Evolutionary conservation across 768 basidiomycete species (phyloP).

Genomic region (Cystobasidium ongulense): DNA sequence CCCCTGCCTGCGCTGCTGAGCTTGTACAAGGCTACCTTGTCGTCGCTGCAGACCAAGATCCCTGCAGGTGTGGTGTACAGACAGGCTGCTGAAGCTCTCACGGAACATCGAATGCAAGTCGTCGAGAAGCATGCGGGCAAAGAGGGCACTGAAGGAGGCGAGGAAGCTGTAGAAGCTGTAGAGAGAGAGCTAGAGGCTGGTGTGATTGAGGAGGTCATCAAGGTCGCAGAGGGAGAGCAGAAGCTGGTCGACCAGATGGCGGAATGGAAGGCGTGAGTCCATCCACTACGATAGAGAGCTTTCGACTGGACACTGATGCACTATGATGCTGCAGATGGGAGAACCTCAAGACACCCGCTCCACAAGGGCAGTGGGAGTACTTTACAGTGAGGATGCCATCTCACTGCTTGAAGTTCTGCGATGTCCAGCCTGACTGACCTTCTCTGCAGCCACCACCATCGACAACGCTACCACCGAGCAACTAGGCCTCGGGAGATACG

Average conservation of each 20-base stretch:
- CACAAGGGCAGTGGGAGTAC: slow-evolving; percentile 80
- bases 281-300: not conserved
- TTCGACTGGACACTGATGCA: slow-evolving; percentile 11
- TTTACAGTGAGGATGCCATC: slow-evolving; percentile 42
- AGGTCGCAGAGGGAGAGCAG: slow-evolving; percentile 74
- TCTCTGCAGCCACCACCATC: slow-evolving; percentile 3
- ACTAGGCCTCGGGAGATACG: too few species aligned
- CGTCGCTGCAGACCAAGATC: slow-evolving; percentile 59
- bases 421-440: not conserved
- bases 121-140: slow-evolving; percentile 50
- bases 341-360: slow-evolving; percentile 68
- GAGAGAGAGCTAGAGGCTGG: slow-evolving; percentile 75
- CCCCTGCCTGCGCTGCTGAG: slow-evolving; percentile 69
- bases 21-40: slow-evolving; percentile 70
- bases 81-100: slow-evolving; percentile 76
- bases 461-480: not conserved
- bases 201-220: slow-evolving; percentile 74
- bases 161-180: slow-evolving; percentile 49
- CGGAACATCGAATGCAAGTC: slow-evolving; percentile 64
- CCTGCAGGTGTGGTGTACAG: slow-evolving; percentile 67
- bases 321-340: slow-evolving; percentile 60
- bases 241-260: slow-evolving; percentile 67
- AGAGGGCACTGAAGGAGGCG: slow-evolving; percentile 55
- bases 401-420: not conserved
- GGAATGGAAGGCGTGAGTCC: slow-evolving; percentile 87